phyloP scores from a whole-genome alignment of 192 early-diverging fungal species.

The Coemansia sp. region DNA sequence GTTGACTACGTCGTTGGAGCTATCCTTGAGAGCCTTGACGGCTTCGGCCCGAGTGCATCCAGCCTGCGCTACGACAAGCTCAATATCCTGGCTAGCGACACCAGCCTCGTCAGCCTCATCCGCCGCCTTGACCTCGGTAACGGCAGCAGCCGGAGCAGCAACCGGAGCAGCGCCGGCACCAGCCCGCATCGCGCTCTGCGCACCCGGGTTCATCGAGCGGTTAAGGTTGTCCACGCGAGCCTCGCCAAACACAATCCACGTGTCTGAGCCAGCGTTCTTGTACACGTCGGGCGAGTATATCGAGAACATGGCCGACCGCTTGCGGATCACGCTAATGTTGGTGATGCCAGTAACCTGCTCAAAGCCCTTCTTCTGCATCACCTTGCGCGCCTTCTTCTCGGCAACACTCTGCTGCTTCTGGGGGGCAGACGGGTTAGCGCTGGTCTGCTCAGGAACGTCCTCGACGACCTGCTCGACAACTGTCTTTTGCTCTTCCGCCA shows the following conservation, averaged over 20 bases:
- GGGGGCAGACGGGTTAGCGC: slow-evolving; percentile 22
- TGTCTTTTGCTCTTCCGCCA: slow-evolving; percentile 48
- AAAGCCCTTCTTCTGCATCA: slow-evolving; percentile 87
- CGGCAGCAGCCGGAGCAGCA: slow-evolving; percentile 29
- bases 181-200: slow-evolving; percentile 56
- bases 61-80: slow-evolving; percentile 91
- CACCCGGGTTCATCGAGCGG: slow-evolving; percentile 62
- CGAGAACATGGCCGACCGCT: slow-evolving; percentile 80
- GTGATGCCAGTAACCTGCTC: slow-evolving; percentile 81
- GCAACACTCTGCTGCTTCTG: slow-evolving; percentile 68
- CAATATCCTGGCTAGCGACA: slow-evolving; percentile 89
- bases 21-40: slow-evolving; percentile 84
- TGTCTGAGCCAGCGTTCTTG: slow-evolving; percentile 85
- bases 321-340: slow-evolving; percentile 86
- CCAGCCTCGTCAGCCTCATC: slow-evolving; percentile 68
- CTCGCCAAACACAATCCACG: slow-evolving; percentile 97
- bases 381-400: slow-evolving; percentile 98
- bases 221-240: slow-evolving; percentile 83
- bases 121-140: slow-evolving; percentile 16
- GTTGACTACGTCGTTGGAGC: slow-evolving; percentile 90
- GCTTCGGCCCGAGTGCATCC: slow-evolving; percentile 84
- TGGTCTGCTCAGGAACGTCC: slow-evolving; percentile 33
- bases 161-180: slow-evolving; percentile 17
- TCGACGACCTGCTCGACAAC: slow-evolving; percentile 41
- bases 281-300: slow-evolving; percentile 91